Evolutionary conservation across 176 grass and related monocot species (phyloP), one percentile per base, ranked within the genome.

Genomic region (Oryza punctata): DNA sequence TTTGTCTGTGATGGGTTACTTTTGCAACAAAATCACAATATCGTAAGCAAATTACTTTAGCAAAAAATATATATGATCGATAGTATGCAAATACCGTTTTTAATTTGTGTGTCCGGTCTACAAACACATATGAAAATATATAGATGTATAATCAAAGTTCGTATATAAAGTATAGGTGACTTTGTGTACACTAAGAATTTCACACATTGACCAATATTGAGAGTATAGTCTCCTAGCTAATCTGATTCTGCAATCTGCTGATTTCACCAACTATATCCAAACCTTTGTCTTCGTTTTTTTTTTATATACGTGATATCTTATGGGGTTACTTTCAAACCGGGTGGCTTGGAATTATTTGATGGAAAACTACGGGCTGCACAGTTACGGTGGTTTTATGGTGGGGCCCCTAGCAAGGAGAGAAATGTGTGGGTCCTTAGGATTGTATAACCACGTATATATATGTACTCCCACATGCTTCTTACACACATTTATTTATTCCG

Each of bases 341-440:
- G 4, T 35, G 43, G 70, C 19, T 26, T 19, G 7, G 24, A 10
- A 54, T 8, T 10, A 27, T 67, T 67, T 23, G 18, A 21, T 60
- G 30, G 16, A 27, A 88, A 84, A 75, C 69, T 74, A 75, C 26
- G 44, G 45, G 63, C 76, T 76, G 23, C 45, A 61, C 29, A n/a
- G 15, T 40, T 78, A 71, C 25, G 44, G 86, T 70, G 41, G 65
- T 81, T 70, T 87, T 35, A 29, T 70, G 24, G 70, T 81, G 65
- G 23, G 85, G 7, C 2, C 7, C 14, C n/a, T 63, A 10, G 69
- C 57, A 52, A 66, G 6, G 77, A 46, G 77, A 46, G 15, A 73
- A 63, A 33, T 11, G 79, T 1, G 79, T n/a, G 44, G 73, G 81
- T 0, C 16, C 47, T 10, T 21, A 46, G 30, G 61, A 44, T 37